A percentile compares a stretch with the other conserved stretches of the same genome.
Conservation (phyloP, 2,329 filamentous ascomycete species). For the Didymella arachidicola region DNA sequence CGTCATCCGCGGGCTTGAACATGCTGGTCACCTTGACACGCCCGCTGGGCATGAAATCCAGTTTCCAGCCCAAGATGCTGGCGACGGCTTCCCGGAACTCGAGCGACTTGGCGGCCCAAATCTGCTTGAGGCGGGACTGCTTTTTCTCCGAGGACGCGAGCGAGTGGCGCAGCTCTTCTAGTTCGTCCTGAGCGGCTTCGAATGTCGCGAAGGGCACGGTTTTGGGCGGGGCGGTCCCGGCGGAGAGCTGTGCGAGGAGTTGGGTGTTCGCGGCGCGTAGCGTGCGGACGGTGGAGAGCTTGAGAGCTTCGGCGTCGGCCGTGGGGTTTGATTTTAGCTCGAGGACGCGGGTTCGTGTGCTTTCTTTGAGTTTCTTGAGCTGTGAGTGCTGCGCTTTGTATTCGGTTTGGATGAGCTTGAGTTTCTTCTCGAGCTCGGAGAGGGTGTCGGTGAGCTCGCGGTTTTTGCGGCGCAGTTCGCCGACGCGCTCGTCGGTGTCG, state of each 20-base stretch:
- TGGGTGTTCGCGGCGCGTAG: slow-evolving; percentile 85
- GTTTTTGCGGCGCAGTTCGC: slow-evolving; percentile 86
- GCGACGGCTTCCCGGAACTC: slow-evolving; percentile 97
- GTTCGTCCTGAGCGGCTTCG: slow-evolving; percentile 75
- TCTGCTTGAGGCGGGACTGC: slow-evolving; percentile 84
- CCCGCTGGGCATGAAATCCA: slow-evolving; percentile 96
- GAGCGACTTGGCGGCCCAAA: slow-evolving; percentile 87
- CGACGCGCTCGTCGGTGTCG: slow-evolving; percentile 73
- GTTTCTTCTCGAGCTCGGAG: slow-evolving; percentile 71
- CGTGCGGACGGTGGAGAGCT: slow-evolving; percentile 77
- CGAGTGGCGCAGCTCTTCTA: slow-evolving; percentile 64
- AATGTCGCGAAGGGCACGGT: slow-evolving; percentile 80
- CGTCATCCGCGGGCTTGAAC: slow-evolving; percentile 75
- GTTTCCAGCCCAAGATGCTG: slow-evolving; percentile 88
- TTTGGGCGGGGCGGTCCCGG: slow-evolving; percentile 37
- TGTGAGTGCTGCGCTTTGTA: slow-evolving; percentile 76
- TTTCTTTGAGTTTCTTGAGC: slow-evolving; percentile 70
- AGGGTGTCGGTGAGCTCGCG: slow-evolving; percentile 83
- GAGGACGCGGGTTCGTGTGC: slow-evolving; percentile 80
- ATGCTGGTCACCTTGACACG: slow-evolving; percentile 90
- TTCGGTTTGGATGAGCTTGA: slow-evolving; percentile 76
- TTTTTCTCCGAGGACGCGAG: slow-evolving; percentile 77
- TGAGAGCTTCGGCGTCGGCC: slow-evolving; percentile 82
- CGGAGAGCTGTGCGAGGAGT: slow-evolving; percentile 75
- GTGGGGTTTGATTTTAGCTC: slow-evolving; percentile 93